Evolutionary conservation across 1,284 basidiomycete genomes (phyloP).

Genomic region (Apiotrichum montevideense): DNA sequence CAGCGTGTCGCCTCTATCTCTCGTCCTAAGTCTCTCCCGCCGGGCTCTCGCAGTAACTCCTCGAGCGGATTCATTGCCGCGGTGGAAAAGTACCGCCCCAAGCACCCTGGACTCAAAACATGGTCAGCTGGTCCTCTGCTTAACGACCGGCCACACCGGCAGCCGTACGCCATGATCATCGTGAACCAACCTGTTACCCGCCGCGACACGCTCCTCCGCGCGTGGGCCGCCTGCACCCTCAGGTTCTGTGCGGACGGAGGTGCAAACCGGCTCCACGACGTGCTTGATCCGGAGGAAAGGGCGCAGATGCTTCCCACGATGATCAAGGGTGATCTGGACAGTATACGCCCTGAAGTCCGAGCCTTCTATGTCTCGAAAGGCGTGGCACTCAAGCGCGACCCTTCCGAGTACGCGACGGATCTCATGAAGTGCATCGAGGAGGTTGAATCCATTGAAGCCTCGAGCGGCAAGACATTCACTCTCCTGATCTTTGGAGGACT

Average conservation of each 20-base stretch:
- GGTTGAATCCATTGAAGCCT: conserved; percentile 54
- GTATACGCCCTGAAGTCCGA: conserved; percentile 67
- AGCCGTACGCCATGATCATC: conserved; percentile 61
- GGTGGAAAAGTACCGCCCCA: conserved; percentile 6
- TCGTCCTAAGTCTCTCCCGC: background rate
- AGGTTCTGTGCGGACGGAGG: conserved; percentile 84
- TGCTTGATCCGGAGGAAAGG: conserved; percentile 45
- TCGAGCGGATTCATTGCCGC: background rate
- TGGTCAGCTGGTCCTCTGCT: conserved; percentile 9
- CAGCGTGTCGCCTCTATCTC: conserved; percentile 2
- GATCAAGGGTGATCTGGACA: conserved; percentile 92
- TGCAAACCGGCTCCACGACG: conserved; percentile 77
- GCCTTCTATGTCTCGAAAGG: conserved; percentile 64
- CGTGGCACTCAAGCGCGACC: conserved; percentile 62
- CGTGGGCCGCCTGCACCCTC: conserved; percentile 60
- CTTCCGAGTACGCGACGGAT: conserved; percentile 80
- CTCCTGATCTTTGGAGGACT: conserved; percentile 82
- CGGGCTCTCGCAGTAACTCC: background rate
- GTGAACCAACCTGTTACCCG: conserved; percentile 78
- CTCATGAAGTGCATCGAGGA: conserved; percentile 81
- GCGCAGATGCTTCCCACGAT: conserved; percentile 63
- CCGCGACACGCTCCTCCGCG: conserved; percentile 54
- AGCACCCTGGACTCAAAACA: conserved; percentile 10
- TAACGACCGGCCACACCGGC: conserved; percentile 4
- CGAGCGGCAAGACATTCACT: conserved; percentile 53